Conservation (phyloP, 2,329 filamentous ascomycete genomes). For the Sodiomyces alkalinus region DNA sequence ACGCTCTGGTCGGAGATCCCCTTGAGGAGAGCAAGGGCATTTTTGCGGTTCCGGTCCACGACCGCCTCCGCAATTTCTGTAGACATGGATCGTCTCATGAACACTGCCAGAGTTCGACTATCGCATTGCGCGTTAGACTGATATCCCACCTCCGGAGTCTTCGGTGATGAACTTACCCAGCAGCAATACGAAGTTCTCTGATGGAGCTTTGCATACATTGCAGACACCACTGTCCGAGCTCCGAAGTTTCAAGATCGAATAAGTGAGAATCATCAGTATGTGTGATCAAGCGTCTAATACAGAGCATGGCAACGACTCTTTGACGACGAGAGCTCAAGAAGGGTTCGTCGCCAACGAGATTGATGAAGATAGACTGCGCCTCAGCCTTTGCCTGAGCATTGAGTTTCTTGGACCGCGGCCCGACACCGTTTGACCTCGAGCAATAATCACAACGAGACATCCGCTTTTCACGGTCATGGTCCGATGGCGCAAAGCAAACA, state of each 20-base stretch:
- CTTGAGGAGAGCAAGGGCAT: slow-evolving; percentile 55
- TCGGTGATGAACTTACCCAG: slow-evolving; percentile 54
- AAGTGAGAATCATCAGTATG: slow-evolving; percentile 47
- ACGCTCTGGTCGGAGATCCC: slow-evolving; percentile 55
- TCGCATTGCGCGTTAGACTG: too few relatives aligned
- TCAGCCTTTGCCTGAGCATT: slow-evolving; percentile 14
- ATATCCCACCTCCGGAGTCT: too few relatives aligned
- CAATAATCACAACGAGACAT: not conserved
- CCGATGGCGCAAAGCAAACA: slow-evolving; percentile 15
- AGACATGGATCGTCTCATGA: slow-evolving; percentile 32
- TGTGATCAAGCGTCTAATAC: slow-evolving; percentile 51
- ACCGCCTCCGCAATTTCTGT: slow-evolving; percentile 22
- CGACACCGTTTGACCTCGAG: not conserved
- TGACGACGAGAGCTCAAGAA: slow-evolving; percentile 42
- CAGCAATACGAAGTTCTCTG: slow-evolving; percentile 70
- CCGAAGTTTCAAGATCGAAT: slow-evolving; percentile 52
- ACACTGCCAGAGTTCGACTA: slow-evolving; percentile 51
- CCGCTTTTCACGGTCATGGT: not conserved
- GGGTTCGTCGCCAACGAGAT: slow-evolving; percentile 25
- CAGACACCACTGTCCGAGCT: slow-evolving; percentile 66
- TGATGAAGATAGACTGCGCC: slow-evolving; percentile 28
- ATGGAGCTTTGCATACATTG: slow-evolving; percentile 69
- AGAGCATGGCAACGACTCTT: slow-evolving; percentile 56
- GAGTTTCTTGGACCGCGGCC: not conserved
- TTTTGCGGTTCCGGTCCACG: slow-evolving; percentile 49